Evolutionary conservation across 2,329 filamentous ascomycete species (phyloP).

Genomic region (Diaporthe sp.): DNA sequence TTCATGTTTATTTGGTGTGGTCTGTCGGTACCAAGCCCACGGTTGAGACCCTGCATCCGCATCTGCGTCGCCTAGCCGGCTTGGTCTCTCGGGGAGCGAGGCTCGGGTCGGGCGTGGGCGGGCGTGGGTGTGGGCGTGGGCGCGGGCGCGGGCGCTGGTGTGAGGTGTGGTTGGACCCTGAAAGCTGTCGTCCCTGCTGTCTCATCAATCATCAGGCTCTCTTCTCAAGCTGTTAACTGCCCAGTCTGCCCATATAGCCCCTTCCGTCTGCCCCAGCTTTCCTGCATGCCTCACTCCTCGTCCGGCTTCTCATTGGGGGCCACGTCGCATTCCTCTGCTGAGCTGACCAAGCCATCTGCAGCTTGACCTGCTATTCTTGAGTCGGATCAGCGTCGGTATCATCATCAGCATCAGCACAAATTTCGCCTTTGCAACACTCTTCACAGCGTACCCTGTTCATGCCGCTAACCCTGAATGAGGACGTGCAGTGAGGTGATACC

Average conservation of each 20-base stretch:
- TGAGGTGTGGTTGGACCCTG: conserved; percentile 32
- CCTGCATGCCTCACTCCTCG: conserved; percentile 6
- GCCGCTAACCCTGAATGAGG: conserved; percentile 39
- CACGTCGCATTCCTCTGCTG: conserved; percentile 18
- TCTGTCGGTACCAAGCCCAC: not conserved
- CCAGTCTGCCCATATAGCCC: not conserved
- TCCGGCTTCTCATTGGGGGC: conserved; percentile 3
- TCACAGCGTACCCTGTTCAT: conserved; percentile 6
- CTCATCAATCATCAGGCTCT: conserved; percentile 1
- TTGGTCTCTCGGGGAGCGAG: not conserved
- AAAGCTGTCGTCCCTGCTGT: conserved; percentile 5
- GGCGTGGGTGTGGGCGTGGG: not conserved
- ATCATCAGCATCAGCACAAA: conserved; percentile 13
- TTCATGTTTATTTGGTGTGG: conserved; percentile 13
- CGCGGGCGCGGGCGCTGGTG: not conserved
- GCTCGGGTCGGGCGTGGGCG: conserved; percentile 21
- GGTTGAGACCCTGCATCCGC: conserved; percentile 10
- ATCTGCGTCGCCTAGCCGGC: conserved; percentile 21
- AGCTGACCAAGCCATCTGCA: conserved; percentile 23
- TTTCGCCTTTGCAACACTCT: not conserved
- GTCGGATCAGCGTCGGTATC: conserved; percentile 15
- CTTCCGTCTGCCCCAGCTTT: not conserved
- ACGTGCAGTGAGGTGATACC: conserved; percentile 22
- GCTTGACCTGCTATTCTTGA: conserved; percentile 10
- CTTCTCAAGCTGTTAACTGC: not conserved